Conservation (phyloP, 2,329 filamentous ascomycete genomes). For the Mariannaea elegans region DNA sequence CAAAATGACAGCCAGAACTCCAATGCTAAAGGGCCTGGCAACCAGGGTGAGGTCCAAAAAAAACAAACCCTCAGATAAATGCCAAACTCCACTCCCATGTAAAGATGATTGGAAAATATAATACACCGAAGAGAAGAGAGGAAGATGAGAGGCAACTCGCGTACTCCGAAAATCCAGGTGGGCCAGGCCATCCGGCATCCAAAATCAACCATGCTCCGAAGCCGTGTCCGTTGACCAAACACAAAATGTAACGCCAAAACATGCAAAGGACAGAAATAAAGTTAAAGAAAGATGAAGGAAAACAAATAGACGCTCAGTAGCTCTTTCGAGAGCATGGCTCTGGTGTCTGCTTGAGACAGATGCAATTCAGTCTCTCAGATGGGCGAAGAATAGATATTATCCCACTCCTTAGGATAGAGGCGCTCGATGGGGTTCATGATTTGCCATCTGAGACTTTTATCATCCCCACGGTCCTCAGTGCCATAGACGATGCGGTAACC, state of each 20-base stretch:
- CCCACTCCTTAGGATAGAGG: conserved; percentile 49
- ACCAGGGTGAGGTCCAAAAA: not conserved
- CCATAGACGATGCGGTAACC: conserved; percentile 45
- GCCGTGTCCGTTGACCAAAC: conserved; percentile 25
- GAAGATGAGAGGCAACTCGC: conserved; percentile 15
- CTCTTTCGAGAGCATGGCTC: not conserved
- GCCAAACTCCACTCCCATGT: conserved; percentile 31
- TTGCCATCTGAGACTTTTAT: conserved; percentile 45
- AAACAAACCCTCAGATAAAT: conserved; percentile 4
- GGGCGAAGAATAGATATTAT: conserved; percentile 46
- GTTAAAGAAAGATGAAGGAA: conserved; percentile 19
- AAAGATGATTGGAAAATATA: conserved; percentile 24
- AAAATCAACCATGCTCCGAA: conserved; percentile 28
- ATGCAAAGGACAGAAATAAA: conserved; percentile 20
- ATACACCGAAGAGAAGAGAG: conserved; percentile 25
- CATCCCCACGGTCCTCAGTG: conserved; percentile 39
- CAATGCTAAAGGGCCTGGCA: not conserved
- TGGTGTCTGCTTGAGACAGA: not conserved
- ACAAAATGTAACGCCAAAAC: conserved; percentile 27
- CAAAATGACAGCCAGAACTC: conserved; percentile 6
- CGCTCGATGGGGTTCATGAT: conserved; percentile 47
- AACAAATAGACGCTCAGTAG: not conserved
- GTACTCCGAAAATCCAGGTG: conserved; percentile 17
- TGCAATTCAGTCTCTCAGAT: conserved; percentile 27
- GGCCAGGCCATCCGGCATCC: conserved; percentile 16